phyloP scores from a whole-genome alignment of 1,284 basidiomycete genomes.

The Puccinia triticina region DNA sequence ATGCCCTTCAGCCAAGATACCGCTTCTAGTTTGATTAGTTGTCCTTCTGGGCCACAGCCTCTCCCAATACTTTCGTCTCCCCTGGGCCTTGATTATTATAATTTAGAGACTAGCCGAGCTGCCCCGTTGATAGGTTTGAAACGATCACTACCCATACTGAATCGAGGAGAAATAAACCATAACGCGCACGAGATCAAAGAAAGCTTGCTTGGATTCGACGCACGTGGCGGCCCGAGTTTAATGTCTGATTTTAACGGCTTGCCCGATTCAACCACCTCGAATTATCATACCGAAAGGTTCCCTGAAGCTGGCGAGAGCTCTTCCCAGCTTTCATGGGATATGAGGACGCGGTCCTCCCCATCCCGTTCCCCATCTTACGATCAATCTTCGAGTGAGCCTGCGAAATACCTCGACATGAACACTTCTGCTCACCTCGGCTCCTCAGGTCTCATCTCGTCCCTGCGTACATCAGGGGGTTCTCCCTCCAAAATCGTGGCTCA shows the following conservation, averaged over 20 bases:
- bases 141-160: not conserved
- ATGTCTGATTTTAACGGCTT: not conserved
- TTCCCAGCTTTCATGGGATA: conserved; percentile 22
- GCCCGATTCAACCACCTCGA: not conserved
- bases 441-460: not conserved
- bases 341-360: conserved; percentile 4
- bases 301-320: not conserved
- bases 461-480: not conserved
- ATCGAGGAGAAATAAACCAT: not conserved
- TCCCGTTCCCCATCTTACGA: conserved; percentile 13
- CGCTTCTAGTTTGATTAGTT: not conserved
- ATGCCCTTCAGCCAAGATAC: conserved; percentile 3
- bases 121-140: conserved; percentile 5
- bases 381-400: conserved; percentile 8
- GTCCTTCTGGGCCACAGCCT: conserved; percentile 14
- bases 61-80: conserved; percentile 27
- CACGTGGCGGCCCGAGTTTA: not conserved
- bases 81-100: conserved; percentile 11
- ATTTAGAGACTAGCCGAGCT: not conserved
- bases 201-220: not conserved
- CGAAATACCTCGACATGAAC: not conserved
- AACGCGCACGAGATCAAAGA: conserved; percentile 12
- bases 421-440: not conserved
- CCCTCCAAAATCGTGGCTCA: not conserved
- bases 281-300: conserved; percentile 7